phyloP scores from a whole-genome alignment of 805 yeast species.

The Candida insectorum region DNA sequence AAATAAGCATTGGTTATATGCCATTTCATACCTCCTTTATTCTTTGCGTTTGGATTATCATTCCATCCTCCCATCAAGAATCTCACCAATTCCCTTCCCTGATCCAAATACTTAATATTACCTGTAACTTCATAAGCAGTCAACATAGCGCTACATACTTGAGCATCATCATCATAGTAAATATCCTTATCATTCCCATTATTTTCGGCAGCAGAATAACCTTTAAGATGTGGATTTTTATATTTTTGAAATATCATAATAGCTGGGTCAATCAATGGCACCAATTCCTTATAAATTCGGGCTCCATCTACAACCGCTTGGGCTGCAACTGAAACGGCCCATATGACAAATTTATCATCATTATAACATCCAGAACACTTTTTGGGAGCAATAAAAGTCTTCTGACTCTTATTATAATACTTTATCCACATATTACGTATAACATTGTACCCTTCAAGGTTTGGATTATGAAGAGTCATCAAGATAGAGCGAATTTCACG shows the following conservation, averaged over 20 bases:
- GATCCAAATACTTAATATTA: constrained; percentile 48
- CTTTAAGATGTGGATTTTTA: constrained; percentile 48
- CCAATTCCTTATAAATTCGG: constrained; percentile 48
- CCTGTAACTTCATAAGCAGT: constrained; percentile 68
- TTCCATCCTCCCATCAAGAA: constrained; percentile 68
- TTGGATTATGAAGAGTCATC: constrained; percentile 31
- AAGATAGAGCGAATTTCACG: too few relatives aligned
- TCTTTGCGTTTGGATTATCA: constrained; percentile 34
- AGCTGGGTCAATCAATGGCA: constrained; percentile 52
- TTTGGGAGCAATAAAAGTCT: constrained; percentile 38
- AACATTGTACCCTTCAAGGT: constrained; percentile 38
- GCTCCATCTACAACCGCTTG: constrained; percentile 71
- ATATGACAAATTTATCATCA: constrained; percentile 56
- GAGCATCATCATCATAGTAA: constrained; percentile 75
- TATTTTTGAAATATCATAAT: constrained; percentile 48
- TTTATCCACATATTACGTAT: constrained; percentile 40
- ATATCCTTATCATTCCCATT: constrained; percentile 58
- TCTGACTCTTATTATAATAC: constrained; percentile 36
- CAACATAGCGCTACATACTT: constrained; percentile 60
- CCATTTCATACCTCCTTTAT: constrained; percentile 67
- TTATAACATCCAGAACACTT: constrained; percentile 44
- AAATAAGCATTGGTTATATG: constrained; percentile 57
- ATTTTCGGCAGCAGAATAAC: constrained; percentile 65
- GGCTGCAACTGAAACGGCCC: constrained; percentile 64
- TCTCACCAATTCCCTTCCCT: constrained; percentile 54